Base-by-base conservation (phyloP, 768 basidiomycete genomes). In the Xanthoconium purpureum region DNA sequence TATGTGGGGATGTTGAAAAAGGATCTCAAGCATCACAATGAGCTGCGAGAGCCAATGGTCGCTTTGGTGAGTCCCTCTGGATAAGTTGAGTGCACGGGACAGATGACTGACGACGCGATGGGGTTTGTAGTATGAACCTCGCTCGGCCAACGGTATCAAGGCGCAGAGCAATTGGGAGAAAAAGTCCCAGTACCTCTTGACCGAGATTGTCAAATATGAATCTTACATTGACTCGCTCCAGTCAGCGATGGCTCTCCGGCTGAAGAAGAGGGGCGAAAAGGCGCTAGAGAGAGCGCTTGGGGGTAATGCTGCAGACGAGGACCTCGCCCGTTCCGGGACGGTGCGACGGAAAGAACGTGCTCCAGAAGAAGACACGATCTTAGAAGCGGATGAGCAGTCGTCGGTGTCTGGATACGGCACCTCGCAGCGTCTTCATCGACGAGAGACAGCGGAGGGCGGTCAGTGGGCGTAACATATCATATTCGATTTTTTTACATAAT, bases 121-220 rank as follows among this genome's bases (percentile, higher is more conserved):
- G 28, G 6, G 18, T 28, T 14, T 35, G 28, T 24, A 63, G 94
- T 99, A 93, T 69, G 78, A 87, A 55, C 80, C 89, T 1, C 84
- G 88, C 13, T 85, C 91, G 24, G 68, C 84, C 24, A 94, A 89
- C 67, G 80, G 82, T 1, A 64, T 77, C 62, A 98, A 87, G 73
- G 87, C 97, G 1, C 79, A 84, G 63, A 81, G 82, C 57, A 99
- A 99, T 68, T 98, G 94, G 93, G 90, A 91, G 74, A 88, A 84
- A 69, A 95, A 89, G 69, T 93, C 91, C 3, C 87, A 91, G 66
- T 91, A 91, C 70, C 75, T 98, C 46, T 79, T 94, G 51, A 84
- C 89, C 10, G 96, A 99, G 75, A 91, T 93, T 40, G 91, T 94
- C 68, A 98, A 98, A 71, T 98, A 98, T 72, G 87, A 92, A 51